Evolutionary conservation across 306 rosid genomes (phyloP).

Genomic region (Pueraria montana): DNA sequence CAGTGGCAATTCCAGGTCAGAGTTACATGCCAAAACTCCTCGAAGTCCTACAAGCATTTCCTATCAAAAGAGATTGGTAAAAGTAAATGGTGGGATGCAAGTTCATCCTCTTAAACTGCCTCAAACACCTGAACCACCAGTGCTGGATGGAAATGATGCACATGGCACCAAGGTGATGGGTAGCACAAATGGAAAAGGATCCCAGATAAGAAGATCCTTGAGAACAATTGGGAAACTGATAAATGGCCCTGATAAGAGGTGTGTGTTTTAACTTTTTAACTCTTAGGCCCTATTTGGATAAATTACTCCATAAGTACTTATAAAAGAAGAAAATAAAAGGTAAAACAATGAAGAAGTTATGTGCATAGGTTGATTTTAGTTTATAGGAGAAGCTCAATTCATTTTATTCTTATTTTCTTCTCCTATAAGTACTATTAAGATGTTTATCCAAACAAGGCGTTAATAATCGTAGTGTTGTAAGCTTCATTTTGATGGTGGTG

Average conservation of each 20-base stretch:
- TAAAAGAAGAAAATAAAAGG: neutral
- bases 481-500: neutral
- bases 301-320: neutral
- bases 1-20: constrained; percentile 50
- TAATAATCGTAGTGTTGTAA: neutral
- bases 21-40: constrained; percentile 56
- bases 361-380: neutral
- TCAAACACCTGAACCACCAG: constrained; percentile 68
- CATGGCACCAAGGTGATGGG: constrained; percentile 45
- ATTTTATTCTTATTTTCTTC: neutral
- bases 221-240: constrained; percentile 93
- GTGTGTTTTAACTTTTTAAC: neutral
- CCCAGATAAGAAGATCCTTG: constrained; percentile 83
- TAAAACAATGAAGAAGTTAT: neutral
- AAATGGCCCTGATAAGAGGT: constrained; percentile 90
- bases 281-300: neutral
- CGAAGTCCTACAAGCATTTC: constrained; percentile 64
- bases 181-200: constrained; percentile 78
- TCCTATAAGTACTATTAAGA: neutral
- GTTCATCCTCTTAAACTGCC: constrained; percentile 63
- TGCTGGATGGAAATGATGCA: constrained; percentile 54
- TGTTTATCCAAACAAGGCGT: neutral
- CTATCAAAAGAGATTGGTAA: constrained; percentile 59
- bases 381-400: neutral
- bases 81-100: constrained; percentile 55